These are phyloP conservation scores for Hortiboletus flavorubellus DNA, from an alignment of 768 basidiomycete genomes.

Conservation along the genomic window DNA sequence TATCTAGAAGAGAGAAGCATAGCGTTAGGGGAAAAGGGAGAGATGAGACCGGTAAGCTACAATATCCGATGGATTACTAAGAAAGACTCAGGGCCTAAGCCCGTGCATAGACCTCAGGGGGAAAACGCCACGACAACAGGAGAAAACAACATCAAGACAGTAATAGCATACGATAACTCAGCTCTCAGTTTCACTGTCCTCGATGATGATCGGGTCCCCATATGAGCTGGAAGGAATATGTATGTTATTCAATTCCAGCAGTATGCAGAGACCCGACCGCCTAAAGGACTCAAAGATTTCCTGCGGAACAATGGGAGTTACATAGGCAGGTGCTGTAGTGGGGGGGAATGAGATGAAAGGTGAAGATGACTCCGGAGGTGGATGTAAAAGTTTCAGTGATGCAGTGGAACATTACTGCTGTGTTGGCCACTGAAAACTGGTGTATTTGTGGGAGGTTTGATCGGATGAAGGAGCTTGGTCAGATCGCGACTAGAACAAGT, in stretches of 20 bases:
- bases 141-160: too few relatives aligned
- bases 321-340: not conserved
- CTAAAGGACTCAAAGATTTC: not conserved
- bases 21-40: too few relatives aligned
- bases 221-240: slow-evolving; percentile 10
- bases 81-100: too few relatives aligned
- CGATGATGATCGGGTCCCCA: slow-evolving; percentile 23
- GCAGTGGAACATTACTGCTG: not conserved
- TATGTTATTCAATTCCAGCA: not conserved
- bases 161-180: slow-evolving; percentile 1
- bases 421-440: slow-evolving; percentile 1
- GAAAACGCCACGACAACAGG: too few relatives aligned
- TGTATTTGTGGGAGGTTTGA: not conserved
- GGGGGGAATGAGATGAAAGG: not conserved
- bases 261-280: slow-evolving; percentile 3
- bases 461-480: not conserved
- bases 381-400: not conserved
- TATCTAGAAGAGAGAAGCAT: too few relatives aligned
- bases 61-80: too few relatives aligned
- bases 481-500: slow-evolving; percentile 7
- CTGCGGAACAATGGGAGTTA: not conserved
- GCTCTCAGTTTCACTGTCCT: slow-evolving; percentile 19
- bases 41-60: too few relatives aligned
- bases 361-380: not conserved
- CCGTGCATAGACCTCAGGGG: too few relatives aligned